A percentile compares a stretch with the other conserved stretches of the same genome.
Evolutionary conservation across 371 early-diverging fungal species (phyloP).

Genomic region (Mortierella sp.): DNA sequence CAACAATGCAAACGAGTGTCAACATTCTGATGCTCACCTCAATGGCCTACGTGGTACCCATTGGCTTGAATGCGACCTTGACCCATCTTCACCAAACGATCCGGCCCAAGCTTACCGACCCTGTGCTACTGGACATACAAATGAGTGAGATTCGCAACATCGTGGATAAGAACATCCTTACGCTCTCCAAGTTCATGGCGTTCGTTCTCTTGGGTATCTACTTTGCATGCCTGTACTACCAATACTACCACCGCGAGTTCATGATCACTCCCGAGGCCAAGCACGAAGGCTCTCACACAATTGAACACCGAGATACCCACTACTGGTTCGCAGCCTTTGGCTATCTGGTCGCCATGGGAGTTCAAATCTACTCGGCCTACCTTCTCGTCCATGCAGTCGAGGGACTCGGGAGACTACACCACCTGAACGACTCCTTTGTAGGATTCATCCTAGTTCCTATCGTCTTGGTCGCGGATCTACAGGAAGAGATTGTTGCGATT

Average conservation of each 20-base stretch:
- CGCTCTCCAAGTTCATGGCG: conserved; percentile 76
- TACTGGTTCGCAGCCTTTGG: conserved; percentile 61
- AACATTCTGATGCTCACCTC: conserved; percentile 63
- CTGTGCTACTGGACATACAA: too few relatives aligned
- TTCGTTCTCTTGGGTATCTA: conserved; percentile 81
- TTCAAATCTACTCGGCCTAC: conserved; percentile 84
- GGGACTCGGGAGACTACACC: conserved; percentile 69
- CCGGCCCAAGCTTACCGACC: background rate
- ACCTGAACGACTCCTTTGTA: conserved; percentile 81
- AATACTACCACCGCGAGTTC: conserved; percentile 76
- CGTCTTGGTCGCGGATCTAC: conserved; percentile 78
- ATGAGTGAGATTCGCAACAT: conserved; percentile 51
- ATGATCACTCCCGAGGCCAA: conserved; percentile 61
- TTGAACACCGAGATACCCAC: conserved; percentile 58
- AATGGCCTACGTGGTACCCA: conserved; percentile 77
- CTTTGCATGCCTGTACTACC: conserved; percentile 79
- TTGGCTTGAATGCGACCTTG: conserved; percentile 70
- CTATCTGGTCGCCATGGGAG: conserved; percentile 61
- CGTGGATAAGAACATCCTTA: conserved; percentile 58
- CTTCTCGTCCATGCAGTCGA: conserved; percentile 85
- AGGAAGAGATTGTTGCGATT: conserved; percentile 85
- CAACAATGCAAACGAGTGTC: conserved; percentile 33
- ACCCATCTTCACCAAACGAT: conserved; percentile 13
- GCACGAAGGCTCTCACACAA: conserved; percentile 58
- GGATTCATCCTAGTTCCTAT: conserved; percentile 89